These are phyloP conservation scores for Boletus subparvulus DNA, from an alignment of 768 basidiomycete species.

Conservation along the genomic window DNA sequence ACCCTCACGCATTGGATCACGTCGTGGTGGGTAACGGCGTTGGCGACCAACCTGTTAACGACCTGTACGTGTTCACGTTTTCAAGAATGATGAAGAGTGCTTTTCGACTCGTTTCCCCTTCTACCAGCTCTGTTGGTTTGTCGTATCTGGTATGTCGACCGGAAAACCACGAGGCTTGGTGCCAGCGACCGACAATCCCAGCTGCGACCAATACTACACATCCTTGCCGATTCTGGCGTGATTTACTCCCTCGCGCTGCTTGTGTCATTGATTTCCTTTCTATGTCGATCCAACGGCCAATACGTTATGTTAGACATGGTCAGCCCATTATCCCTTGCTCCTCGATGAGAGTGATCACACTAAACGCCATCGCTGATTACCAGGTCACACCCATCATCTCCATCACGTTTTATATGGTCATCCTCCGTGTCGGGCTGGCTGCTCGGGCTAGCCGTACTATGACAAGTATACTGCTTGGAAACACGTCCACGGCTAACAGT, in stretches of 20 bases:
- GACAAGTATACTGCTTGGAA: too few relatives aligned
- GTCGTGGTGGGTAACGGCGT: too few relatives aligned
- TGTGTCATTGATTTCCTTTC: background rate
- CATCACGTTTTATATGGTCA: background rate
- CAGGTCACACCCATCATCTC: background rate
- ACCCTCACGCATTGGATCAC: too few relatives aligned
- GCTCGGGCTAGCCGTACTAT: too few relatives aligned
- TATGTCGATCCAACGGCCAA: background rate
- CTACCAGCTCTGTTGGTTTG: constrained; percentile 1
- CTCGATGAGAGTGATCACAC: background rate
- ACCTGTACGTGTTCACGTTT: too few relatives aligned
- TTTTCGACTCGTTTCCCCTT: too few relatives aligned
- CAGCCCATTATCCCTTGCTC: background rate
- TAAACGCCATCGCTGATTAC: background rate
- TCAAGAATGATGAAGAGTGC: too few relatives aligned
- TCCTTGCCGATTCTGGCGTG: background rate
- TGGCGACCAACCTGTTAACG: too few relatives aligned
- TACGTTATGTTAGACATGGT: background rate
- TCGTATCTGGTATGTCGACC: constrained; percentile 29
- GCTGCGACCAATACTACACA: background rate
- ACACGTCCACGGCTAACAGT: too few relatives aligned
- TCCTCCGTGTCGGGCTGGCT: background rate
- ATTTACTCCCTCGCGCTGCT: background rate
- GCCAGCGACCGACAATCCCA: background rate
- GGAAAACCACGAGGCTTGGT: constrained; percentile 17